Base-by-base conservation (phyloP, 75 land plant species). In the Pinus taeda region DNA sequence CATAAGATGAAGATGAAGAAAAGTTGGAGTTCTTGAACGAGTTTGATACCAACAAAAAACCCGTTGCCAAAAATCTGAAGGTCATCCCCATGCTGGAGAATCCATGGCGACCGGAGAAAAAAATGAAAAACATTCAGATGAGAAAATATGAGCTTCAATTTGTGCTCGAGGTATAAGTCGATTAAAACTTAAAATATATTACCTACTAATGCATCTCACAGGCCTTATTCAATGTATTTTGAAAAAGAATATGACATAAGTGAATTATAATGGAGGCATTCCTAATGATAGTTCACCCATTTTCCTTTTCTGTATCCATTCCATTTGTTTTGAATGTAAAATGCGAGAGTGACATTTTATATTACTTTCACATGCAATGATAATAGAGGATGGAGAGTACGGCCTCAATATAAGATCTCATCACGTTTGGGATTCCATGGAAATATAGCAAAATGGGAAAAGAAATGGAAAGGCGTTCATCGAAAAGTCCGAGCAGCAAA, bases 61-160 rank as follows among this genome's bases (percentile, higher is more conserved):
- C 53, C 29, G 75, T 39, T 57, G 26, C 29, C 66, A 61, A 59
- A 36, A 73, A 57, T 12, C 36, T 56, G 15, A 76, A 57, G 73
- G 75, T 84, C n/a, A 85, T 93, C 56, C 90, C 93, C 11, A 84
- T 80, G 59, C 75, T 76, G 33, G 81, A 83, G 77, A 88, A 93
- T 65, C 71, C 89, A 37, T 88, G 85, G 87, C 83, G 81, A 11
- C 90, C 90, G 18, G 74, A 79, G 82, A 87, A 86, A 81, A 76
- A 77, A 78, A 83, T 87, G 88, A 89, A 87, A 77, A 90, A 88
- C 71, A 78, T 86, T 74, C 66, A 39, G 78, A 42, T 57, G 26
- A 55, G 56, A 73, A 55, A 29, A 57, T 18, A 14, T 33, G 61
- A n/a, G 63, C 75, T 39, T 3, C 74, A 79, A 42, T 57, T 78